Evolutionary conservation across 2,329 filamentous ascomycete species (phyloP).

Genomic region (Alternaria infectoria): DNA sequence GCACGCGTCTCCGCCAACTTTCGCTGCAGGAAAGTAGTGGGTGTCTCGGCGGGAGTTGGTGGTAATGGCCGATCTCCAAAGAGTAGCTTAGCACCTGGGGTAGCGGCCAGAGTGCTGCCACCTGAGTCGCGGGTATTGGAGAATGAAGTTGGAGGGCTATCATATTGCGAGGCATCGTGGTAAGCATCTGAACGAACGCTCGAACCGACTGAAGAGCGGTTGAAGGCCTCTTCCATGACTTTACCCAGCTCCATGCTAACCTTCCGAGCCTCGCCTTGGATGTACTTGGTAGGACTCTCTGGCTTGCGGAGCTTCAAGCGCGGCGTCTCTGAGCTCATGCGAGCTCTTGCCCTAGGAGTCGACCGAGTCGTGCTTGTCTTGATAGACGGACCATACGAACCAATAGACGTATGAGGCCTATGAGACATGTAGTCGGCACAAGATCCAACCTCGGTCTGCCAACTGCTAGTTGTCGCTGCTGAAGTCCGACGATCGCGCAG

Average conservation of each 20-base stretch:
- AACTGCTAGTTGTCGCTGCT: constrained; percentile 49
- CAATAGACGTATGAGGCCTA: constrained; percentile 26
- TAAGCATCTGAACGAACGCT: constrained; percentile 50
- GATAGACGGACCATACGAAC: constrained; percentile 31
- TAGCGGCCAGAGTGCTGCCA: constrained; percentile 35
- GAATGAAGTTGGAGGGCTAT: constrained; percentile 61
- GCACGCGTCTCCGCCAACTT: constrained; percentile 65
- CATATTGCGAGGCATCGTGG: constrained; percentile 46
- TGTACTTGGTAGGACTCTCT: constrained; percentile 58
- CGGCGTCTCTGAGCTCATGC: constrained; percentile 31
- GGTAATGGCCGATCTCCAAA: constrained; percentile 54
- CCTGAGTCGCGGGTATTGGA: constrained; percentile 48
- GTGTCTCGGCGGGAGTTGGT: constrained; percentile 54
- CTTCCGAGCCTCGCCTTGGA: constrained; percentile 80
- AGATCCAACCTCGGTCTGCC: constrained; percentile 31
- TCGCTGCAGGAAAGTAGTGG: constrained; percentile 59
- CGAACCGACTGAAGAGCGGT: constrained; percentile 66
- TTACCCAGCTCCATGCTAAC: constrained; percentile 86
- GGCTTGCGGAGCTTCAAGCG: constrained; percentile 46
- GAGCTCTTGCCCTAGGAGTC: constrained; percentile 38
- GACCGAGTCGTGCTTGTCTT: constrained; percentile 24
- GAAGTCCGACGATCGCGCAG: constrained; percentile 53
- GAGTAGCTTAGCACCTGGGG: constrained; percentile 34
- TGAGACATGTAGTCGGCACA: constrained; percentile 39
- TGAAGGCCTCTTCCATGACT: constrained; percentile 92